Base-by-base conservation (phyloP, 2,329 filamentous ascomycete genomes). In the Pseudogymnoascus sp. region DNA sequence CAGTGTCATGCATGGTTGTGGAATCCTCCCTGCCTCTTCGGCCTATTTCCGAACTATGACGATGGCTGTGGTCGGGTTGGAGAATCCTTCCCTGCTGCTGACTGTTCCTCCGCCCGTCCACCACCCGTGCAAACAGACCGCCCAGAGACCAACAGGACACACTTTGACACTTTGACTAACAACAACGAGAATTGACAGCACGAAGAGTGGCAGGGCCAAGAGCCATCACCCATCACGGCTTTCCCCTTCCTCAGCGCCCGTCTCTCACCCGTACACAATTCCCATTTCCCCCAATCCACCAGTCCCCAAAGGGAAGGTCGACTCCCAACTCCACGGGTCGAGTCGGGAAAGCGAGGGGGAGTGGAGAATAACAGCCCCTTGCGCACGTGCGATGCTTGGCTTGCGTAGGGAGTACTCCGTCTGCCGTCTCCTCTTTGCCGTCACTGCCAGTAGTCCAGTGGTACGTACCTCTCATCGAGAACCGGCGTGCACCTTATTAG, bases 221-320 rank as follows among this genome's bases (percentile, higher is more conserved):
- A 15, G 45, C n/a, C 15, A 9, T 52, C 27, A 9, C 25, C 29
- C 18, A 31, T 21, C 42, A 52, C 42, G 12, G 13, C 13, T 15
- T 7, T 5, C n/a, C 27, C 25, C 8, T 9, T 48, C 13, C 45
- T 27, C 40, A 45, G 18, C n/a, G 40, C 45, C 45, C 27, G n/a
- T 52, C 27, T 18, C 18, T 18, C 18, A 15, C 45, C 42, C 42
- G 25, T 52, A 15, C 45, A 15, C 25, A 52, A 18, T 18, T 18
- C 18, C 18, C 18, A 18, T 18, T 18, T n/a, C 10, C 13, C 45
- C 13, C 15, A 31, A 18, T 9, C 27, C 27, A 52, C 45, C 27
- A 52, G 27, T 52, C 45, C 45, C 45, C n/a, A 52, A 31, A 52
- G n/a, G 45, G 45, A 52, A 52, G 45, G 45, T 52, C 45, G 45